Evolutionary conservation across 345 rosid genomes (phyloP).

Genomic region (Citrus hindsii): DNA sequence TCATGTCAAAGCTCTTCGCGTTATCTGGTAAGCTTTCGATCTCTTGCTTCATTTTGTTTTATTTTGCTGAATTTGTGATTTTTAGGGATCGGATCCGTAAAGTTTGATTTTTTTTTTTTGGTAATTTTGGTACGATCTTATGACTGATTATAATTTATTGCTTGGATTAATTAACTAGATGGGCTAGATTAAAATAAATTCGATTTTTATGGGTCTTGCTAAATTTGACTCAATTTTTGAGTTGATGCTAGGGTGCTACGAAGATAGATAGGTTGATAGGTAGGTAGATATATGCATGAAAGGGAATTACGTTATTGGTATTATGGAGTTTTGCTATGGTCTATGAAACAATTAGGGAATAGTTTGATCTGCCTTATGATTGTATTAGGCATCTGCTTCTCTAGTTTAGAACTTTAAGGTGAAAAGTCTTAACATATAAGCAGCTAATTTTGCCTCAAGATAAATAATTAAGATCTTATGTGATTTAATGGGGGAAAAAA

Average conservation of each 20-base stretch:
- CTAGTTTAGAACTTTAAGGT: neutral
- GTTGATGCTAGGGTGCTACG: neutral
- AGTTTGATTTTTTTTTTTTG: neutral
- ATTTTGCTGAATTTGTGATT: conserved; percentile 14
- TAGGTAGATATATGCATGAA: neutral
- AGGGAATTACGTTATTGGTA: neutral
- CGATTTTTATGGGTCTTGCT: neutral
- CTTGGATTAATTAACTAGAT: neutral
- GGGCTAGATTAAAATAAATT: neutral
- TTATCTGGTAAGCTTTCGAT: conserved; percentile 50
- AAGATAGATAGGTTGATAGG: too few species aligned
- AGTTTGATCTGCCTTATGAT: neutral
- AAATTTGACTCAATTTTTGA: neutral
- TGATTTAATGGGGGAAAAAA: neutral
- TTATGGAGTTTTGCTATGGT: neutral
- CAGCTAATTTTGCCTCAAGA: neutral
- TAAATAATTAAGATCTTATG: neutral
- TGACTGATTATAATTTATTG: neutral
- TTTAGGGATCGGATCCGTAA: neutral
- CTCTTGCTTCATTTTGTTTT: neutral
- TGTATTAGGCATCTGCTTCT: neutral
- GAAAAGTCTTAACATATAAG: neutral
- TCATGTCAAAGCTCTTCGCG: conserved; percentile 76
- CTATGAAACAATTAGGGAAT: neutral
- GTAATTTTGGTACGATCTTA: neutral